Evolutionary conservation across 2,329 filamentous ascomycete species (phyloP), one percentile per base, ranked within the genome.

Genomic region (Neoascochyta sp.): DNA sequence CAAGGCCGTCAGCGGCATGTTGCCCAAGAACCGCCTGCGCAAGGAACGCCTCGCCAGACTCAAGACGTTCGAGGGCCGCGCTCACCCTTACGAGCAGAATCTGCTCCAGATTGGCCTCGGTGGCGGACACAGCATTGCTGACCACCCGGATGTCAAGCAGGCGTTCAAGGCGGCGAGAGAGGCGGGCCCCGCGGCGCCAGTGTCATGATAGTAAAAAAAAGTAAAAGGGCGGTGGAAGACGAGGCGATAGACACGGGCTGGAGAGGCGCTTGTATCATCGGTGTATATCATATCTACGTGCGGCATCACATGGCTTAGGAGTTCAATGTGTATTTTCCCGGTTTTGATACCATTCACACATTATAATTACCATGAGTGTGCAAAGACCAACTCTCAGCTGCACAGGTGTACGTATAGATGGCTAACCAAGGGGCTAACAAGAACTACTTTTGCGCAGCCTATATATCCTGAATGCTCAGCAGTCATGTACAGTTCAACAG

Each of bases 11-110:
- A 83, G 84, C 59, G 93, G 93, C 27, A 98, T 98, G 92, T 67
- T 98, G 65, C 92, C 92, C 31, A 98, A 98, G 77, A 98, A 98
- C 68, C 72, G 89, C 54, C 68, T 98, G 57, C 73, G 90, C 52
- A 88, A 95, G 63, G 85, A 87, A 71, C 71, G 93, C 44, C 69
- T 98, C 68, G 86, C 81, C 20, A 74, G 92, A 50, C 68, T 98
- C 60, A 98, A 96, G 77, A 89, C 86, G 5, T 98, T 95, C 64
- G 93, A 98, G 68, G 88, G 90, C n/a, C 73, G 78, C 21, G 79
- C 80, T 14, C 89, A 98, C 70, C 93, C 92, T 21, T 96, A 95
- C 64, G 85, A 86, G 75, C 66, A 81, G 64, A 98, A 98, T 58
- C 67, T 96, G 41, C 66, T 95, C 28, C 78, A 76, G 59, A 83